Evolutionary conservation across 352 stramenopile genomes (phyloP).

Genomic region (Phytopythium mirpurense): DNA sequence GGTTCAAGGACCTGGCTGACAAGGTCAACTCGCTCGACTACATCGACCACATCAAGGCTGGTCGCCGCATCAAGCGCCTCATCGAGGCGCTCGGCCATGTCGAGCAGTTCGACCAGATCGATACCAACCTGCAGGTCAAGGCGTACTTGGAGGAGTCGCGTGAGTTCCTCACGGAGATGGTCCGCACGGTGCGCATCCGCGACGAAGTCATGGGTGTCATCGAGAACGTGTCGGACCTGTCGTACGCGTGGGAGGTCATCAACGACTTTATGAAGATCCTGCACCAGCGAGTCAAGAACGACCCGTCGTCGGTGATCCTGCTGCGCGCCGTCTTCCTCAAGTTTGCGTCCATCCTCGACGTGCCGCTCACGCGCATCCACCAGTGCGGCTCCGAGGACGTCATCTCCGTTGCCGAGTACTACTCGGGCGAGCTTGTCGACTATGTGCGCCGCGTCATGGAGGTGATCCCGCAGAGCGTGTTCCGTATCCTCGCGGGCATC

Average conservation of each 20-base stretch:
- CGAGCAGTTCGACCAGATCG: constrained; percentile 95
- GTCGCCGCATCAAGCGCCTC: constrained; percentile 91
- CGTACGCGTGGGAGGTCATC: constrained; percentile 94
- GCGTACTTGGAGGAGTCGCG: constrained; percentile 90
- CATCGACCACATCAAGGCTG: constrained; percentile 91
- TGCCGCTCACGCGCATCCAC: constrained; percentile 90
- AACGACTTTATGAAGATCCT: constrained; percentile 94
- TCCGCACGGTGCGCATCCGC: constrained; percentile 91
- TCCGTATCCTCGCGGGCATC: constrained; percentile 92
- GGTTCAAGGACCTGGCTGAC: constrained; percentile 89
- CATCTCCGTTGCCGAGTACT: constrained; percentile 92
- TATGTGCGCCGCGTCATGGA: constrained; percentile 94
- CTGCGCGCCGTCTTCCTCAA: constrained; percentile 94
- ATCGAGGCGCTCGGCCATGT: constrained; percentile 92
- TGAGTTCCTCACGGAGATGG: constrained; percentile 93
- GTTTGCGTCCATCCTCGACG: constrained; percentile 92
- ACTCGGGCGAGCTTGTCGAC: constrained; percentile 91
- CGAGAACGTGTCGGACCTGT: constrained; percentile 92
- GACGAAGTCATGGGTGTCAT: constrained; percentile 91
- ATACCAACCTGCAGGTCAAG: constrained; percentile 94
- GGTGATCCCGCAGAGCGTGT: constrained; percentile 93
- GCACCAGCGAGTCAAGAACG: constrained; percentile 90
- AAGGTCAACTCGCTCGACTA: constrained; percentile 91
- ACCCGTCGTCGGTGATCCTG: constrained; percentile 91
- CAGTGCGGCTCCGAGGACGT: constrained; percentile 91